Evolutionary conservation across 192 early-diverging fungal species (phyloP).

Genomic region (Umbelopsis isabellina): DNA sequence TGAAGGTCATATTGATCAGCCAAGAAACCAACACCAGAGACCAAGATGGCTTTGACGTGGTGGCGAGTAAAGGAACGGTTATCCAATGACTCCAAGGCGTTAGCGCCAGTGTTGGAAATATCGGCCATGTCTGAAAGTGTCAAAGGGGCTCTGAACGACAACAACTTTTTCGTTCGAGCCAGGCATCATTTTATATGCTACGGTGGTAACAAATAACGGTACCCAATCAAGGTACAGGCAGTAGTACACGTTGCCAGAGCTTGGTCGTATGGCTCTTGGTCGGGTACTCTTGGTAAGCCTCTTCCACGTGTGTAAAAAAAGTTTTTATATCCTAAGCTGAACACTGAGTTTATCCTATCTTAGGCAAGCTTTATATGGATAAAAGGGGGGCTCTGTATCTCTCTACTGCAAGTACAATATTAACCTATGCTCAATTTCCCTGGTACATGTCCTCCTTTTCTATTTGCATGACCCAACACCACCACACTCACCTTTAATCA

Average conservation of each 20-base stretch:
- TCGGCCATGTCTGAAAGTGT: neutral
- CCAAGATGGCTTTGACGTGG: conserved; percentile 48
- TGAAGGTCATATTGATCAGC: conserved; percentile 92
- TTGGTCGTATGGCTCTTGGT: no score
- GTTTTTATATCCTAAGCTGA: no score
- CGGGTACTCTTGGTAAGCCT: no score
- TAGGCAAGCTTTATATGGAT: no score
- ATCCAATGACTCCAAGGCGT: conserved; percentile 12
- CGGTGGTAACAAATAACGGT: neutral
- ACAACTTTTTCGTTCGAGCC: neutral
- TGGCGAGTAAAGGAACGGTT: conserved; percentile 22
- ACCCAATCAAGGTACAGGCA: neutral
- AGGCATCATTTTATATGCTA: neutral
- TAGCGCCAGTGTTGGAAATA: neutral
- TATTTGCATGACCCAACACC: no score
- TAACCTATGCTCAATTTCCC: no score
- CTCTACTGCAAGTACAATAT: no score
- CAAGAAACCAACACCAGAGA: conserved; percentile 77
- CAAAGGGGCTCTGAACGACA: neutral
- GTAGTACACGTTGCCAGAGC: neutral
- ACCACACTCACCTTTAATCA: no score
- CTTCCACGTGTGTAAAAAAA: no score
- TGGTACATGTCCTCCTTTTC: no score
- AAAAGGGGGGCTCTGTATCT: no score
- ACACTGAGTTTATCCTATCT: no score